Conservation (phyloP, 306 rosid species). For the Trifolium subterraneum region DNA sequence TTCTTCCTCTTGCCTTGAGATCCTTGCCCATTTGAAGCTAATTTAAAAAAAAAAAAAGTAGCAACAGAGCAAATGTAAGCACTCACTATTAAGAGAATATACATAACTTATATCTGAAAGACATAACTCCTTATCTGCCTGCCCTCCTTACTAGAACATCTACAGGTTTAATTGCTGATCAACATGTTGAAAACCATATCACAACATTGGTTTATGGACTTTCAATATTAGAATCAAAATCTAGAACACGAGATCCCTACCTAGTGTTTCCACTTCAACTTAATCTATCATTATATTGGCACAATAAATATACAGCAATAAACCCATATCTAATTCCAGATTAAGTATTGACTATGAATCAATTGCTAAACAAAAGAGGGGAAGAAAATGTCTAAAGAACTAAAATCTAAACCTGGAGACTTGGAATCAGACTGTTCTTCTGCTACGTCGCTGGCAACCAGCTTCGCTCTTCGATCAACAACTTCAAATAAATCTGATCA, state of each 20-base stretch:
- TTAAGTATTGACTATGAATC: conserved; percentile 16
- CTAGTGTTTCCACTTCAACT: neutral
- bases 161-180: neutral
- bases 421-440: conserved; percentile 77
- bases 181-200: too few species aligned
- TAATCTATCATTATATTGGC: conserved; percentile 4
- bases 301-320: conserved; percentile 26
- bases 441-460: conserved; percentile 67
- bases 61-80: conserved; percentile 47
- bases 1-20: conserved; percentile 73
- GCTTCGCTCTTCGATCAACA: conserved; percentile 95
- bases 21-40: conserved; percentile 88
- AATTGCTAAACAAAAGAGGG: neutral
- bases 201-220: conserved; percentile 2
- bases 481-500: conserved; percentile 82
- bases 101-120: conserved; percentile 22
- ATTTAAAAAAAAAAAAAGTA: conserved; percentile 25
- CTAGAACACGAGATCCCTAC: conserved; percentile 9
- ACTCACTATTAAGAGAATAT: conserved; percentile 25
- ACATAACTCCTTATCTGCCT: conserved; percentile 8
- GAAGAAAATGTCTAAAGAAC: neutral
- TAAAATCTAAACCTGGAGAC: conserved; percentile 67
- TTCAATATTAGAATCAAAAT: conserved; percentile 15
- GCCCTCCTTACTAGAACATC: neutral
- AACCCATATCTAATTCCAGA: conserved; percentile 4